Percentiles rank a stretch among this genome's conserved stretches.
phyloP scores from a whole-genome alignment of 352 stramenopile species.

The Globisporangium middletonii region DNA sequence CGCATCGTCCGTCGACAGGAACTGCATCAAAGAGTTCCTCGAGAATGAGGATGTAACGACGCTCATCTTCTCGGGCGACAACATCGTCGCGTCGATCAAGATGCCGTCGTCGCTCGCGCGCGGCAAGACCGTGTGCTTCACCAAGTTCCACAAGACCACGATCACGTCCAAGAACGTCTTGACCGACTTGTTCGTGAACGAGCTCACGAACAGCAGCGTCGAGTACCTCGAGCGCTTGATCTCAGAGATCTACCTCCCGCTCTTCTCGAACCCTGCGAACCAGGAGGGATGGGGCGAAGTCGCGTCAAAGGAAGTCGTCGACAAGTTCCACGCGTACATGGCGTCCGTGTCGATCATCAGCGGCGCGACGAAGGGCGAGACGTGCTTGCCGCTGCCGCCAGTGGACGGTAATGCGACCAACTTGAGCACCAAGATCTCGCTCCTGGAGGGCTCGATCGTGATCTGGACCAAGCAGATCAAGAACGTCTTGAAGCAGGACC shows the following conservation, averaged over 20 bases:
- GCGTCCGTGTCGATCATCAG: constrained; percentile 95
- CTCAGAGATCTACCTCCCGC: constrained; percentile 92
- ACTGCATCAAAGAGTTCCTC: constrained; percentile 86
- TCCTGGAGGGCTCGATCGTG: constrained; percentile 97
- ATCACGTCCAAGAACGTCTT: constrained; percentile 84
- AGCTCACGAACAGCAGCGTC: constrained; percentile 87
- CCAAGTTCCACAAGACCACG: constrained; percentile 79
- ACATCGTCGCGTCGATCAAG: constrained; percentile 76
- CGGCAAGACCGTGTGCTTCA: constrained; percentile 90
- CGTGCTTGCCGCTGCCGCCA: constrained; percentile 92
- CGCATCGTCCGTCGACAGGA: constrained; percentile 15
- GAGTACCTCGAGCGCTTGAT: constrained; percentile 95
- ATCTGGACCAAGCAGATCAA: constrained; percentile 99
- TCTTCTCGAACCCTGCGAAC: constrained; percentile 95
- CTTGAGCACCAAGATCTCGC: constrained; percentile 90
- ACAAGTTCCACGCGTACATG: constrained; percentile 97
- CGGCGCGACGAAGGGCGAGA: constrained; percentile 96
- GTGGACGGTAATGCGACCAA: constrained; percentile 80
- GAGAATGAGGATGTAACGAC: constrained; percentile 81
- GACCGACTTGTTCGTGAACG: constrained; percentile 84
- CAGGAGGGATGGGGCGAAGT: constrained; percentile 96
- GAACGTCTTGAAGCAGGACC: constrained; percentile 97
- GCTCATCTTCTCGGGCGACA: constrained; percentile 88
- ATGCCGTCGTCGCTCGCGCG: constrained; percentile 85
- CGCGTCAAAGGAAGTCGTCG: constrained; percentile 94